Evolutionary conservation across 352 stramenopile genomes (phyloP).

Genomic region (Globisporangium nunn): DNA sequence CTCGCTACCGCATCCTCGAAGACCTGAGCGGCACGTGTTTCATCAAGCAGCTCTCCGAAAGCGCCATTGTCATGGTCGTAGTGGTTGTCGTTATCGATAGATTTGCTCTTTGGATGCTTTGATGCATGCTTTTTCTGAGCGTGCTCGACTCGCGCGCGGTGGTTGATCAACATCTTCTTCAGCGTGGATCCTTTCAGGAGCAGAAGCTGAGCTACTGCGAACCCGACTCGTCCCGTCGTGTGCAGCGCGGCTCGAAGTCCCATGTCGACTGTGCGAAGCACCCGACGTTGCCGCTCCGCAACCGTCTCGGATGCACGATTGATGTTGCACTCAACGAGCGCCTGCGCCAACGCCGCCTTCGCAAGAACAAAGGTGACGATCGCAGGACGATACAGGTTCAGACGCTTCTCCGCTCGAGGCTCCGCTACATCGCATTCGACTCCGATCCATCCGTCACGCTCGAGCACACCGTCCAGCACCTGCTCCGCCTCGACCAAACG

Average conservation of each 20-base stretch:
- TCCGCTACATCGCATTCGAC: conserved; percentile 9
- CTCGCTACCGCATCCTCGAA: conserved; percentile 12
- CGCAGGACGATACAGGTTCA: conserved; percentile 49
- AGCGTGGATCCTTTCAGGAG: conserved; percentile 45
- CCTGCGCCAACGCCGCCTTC: conserved; percentile 40
- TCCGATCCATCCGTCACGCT: conserved; percentile 58
- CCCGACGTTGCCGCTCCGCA: conserved; percentile 12
- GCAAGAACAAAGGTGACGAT: conserved; percentile 45
- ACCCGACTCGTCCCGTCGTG: conserved; percentile 28
- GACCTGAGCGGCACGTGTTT: neutral
- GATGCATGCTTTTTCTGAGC: neutral
- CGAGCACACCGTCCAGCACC: conserved; percentile 34
- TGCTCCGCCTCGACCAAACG: conserved; percentile 32
- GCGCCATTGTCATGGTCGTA: neutral
- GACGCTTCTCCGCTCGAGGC: conserved; percentile 15
- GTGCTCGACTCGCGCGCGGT: neutral
- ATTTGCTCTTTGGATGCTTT: neutral
- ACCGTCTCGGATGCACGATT: conserved; percentile 15
- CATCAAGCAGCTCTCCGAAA: neutral
- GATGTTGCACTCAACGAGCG: conserved; percentile 35
- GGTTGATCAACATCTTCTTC: conserved; percentile 28
- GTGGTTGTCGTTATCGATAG: neutral
- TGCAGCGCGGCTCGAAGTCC: conserved; percentile 36
- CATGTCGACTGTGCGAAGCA: conserved; percentile 24
- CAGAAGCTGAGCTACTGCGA: conserved; percentile 38